phyloP scores from a whole-genome alignment of 2,329 filamentous ascomycete species.

The Sordariomycetes sp. region DNA sequence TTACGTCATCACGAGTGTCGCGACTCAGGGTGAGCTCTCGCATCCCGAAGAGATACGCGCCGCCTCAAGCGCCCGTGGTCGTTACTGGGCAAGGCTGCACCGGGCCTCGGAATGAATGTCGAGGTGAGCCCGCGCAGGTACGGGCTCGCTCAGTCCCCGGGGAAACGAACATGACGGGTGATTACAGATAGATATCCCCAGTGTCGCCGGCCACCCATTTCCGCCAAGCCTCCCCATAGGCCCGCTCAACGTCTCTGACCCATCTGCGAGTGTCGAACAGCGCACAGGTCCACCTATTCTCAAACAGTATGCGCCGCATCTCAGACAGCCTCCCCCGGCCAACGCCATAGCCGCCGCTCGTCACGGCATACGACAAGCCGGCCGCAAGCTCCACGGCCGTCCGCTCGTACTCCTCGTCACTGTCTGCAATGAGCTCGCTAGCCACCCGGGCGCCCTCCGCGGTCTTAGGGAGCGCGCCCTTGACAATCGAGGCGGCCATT shows the following conservation, averaged over 20 bases:
- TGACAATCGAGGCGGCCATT: conserved; percentile 91
- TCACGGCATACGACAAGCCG: conserved; percentile 43
- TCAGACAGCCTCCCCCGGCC: conserved; percentile 61
- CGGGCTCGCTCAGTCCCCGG: not conserved
- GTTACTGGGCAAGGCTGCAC: not conserved
- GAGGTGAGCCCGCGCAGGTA: not conserved
- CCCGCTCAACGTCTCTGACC: conserved; percentile 79
- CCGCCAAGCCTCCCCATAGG: conserved; percentile 80
- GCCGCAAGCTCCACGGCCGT: conserved; percentile 56
- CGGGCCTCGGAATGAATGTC: not conserved
- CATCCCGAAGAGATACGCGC: no score
- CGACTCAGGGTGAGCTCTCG: no score
- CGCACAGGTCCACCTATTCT: conserved; percentile 71
- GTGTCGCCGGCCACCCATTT: conserved; percentile 75
- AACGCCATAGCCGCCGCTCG: conserved; percentile 30
- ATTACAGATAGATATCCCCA: conserved; percentile 78
- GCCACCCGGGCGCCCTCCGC: conserved; percentile 55
- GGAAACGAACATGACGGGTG: not conserved
- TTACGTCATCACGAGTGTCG: no score
- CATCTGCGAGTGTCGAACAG: conserved; percentile 86
- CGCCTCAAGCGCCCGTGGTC: no score
- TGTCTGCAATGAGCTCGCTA: conserved; percentile 60
- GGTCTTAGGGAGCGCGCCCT: conserved; percentile 68
- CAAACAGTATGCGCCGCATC: conserved; percentile 69
- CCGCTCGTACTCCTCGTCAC: conserved; percentile 75